Base-by-base conservation (phyloP, 1,284 basidiomycete species). In the Apiotrichum laibachii region DNA sequence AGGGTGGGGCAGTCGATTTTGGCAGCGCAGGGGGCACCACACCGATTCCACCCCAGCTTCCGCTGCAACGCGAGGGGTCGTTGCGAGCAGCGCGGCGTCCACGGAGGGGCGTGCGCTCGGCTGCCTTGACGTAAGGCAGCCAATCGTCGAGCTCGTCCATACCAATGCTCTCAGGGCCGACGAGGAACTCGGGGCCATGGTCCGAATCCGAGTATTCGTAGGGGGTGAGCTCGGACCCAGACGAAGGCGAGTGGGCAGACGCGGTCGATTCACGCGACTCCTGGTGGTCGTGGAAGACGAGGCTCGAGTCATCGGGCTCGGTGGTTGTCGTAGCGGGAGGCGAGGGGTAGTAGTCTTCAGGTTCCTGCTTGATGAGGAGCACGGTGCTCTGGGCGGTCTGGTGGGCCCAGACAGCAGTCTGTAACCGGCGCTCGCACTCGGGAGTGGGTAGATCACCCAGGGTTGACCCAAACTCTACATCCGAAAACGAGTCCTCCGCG, bases 71-170 rank as follows among this genome's bases (percentile, higher is more conserved):
- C 44, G 33, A 44, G 19, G 55, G 53, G 51, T 52, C 56, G 21
- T 60, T 55, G n/a, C 56, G 61, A 10, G 48, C 43, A 21, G 57
- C 53, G 21, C 58, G 59, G 10, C 63, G 59, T 5, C 59, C 57
- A 33, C 69, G 65, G 44, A 66, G 66, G 13, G 69, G 70, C 12
- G 67, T 67, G 19, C 66, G 56, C n/a, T 68, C 63, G 0, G 53
- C 50, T 50, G 64, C 63, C 10, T 26, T 62, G 9, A 21, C 52
- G n/a, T 34, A 40, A 2, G 70, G 67, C 42, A 75, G 60, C 71
- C 71, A 71, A n/a, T 68, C 70, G 52, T 76, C 74, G 4, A 77
- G 62, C 57, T 77, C 75, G 21, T 77, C 75, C 26, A 77, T 50
- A 13, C 59, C 64, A 21, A 77, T 57, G 54, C 72, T 75, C 63